phyloP scores from a whole-genome alignment of 441 rosid species.

The Theobroma grandiflorum region DNA sequence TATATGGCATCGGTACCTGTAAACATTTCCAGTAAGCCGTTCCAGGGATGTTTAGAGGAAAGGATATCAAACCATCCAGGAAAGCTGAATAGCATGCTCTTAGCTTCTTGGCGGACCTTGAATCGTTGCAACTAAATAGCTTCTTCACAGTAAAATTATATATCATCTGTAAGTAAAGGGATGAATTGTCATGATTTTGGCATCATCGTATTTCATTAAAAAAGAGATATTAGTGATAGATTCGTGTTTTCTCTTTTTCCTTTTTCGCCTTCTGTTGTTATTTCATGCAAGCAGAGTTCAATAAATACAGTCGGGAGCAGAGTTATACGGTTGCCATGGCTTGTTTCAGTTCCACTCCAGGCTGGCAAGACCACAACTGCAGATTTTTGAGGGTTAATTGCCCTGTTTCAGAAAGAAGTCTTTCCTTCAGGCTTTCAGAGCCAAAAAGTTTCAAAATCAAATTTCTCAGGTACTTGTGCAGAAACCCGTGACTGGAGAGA shows the following conservation, averaged over 20 bases:
- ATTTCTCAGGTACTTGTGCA: slow-evolving; percentile 43
- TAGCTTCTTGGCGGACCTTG: slow-evolving; percentile 31
- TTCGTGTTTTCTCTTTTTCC: neutral
- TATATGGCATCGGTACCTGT: slow-evolving; percentile 33
- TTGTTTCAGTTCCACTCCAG: slow-evolving; percentile 37
- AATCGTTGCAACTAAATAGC: slow-evolving; percentile 37
- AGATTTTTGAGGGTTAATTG: slow-evolving; percentile 27
- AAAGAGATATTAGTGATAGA: neutral
- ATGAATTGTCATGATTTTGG: neutral
- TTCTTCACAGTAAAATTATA: slow-evolving; percentile 38
- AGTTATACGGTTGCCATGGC: slow-evolving; percentile 28
- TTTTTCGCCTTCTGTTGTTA: neutral
- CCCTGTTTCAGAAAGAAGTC: slow-evolving; percentile 36
- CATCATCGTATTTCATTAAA: too few relatives aligned
- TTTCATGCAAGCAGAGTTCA: neutral
- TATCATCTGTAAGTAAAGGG: slow-evolving; percentile 38
- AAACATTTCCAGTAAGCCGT: slow-evolving; percentile 48
- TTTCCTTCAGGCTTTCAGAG: slow-evolving; percentile 28
- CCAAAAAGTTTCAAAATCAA: slow-evolving; percentile 37
- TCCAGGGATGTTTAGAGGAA: slow-evolving; percentile 52
- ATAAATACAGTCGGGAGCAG: neutral
- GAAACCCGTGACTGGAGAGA: slow-evolving; percentile 29
- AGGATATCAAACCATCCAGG: slow-evolving; percentile 45
- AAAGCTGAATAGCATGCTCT: slow-evolving; percentile 36
- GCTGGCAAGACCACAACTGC: slow-evolving; percentile 35